These are phyloP conservation scores for Artomyces pyxidatus DNA, from an alignment of 768 basidiomycete genomes.

Conservation along the genomic window DNA sequence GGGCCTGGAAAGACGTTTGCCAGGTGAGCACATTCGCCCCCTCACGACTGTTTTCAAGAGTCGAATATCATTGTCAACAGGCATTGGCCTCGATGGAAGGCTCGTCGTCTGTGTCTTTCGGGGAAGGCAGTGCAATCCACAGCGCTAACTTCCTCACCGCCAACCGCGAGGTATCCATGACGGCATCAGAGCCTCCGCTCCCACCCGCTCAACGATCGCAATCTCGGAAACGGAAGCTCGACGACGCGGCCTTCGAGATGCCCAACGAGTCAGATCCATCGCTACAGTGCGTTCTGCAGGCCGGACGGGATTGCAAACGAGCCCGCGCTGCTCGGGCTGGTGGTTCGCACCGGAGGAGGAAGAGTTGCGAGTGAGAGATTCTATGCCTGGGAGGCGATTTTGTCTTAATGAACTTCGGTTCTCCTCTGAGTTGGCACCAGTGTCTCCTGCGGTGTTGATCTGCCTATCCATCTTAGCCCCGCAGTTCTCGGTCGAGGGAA, in stretches of 20 bases:
- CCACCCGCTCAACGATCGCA: neutral
- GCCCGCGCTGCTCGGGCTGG: neutral
- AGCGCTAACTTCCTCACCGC: neutral
- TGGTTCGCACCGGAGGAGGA: neutral
- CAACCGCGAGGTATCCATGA: neutral
- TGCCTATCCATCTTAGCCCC: too few relatives aligned
- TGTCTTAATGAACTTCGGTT: too few relatives aligned
- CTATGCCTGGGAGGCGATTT: too few relatives aligned
- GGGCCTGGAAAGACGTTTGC: slow-evolving; percentile 5
- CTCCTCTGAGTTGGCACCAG: too few relatives aligned
- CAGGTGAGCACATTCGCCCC: slow-evolving; percentile 1
- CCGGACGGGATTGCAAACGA: neutral
- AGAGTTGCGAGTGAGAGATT: too few relatives aligned
- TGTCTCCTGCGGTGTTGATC: too few relatives aligned
- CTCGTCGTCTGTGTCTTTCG: neutral
- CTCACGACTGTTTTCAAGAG: too few relatives aligned
- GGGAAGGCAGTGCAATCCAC: neutral
- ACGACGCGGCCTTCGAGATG: neutral
- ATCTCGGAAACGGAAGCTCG: neutral
- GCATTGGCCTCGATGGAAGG: neutral
- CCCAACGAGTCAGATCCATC: neutral
- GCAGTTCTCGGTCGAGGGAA: too few relatives aligned
- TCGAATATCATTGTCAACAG: too few relatives aligned
- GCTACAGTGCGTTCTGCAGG: slow-evolving; percentile 1
- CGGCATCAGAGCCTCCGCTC: neutral